phyloP scores from a whole-genome alignment of 192 early-diverging fungal species.

The Entophlyctis luteolus region DNA sequence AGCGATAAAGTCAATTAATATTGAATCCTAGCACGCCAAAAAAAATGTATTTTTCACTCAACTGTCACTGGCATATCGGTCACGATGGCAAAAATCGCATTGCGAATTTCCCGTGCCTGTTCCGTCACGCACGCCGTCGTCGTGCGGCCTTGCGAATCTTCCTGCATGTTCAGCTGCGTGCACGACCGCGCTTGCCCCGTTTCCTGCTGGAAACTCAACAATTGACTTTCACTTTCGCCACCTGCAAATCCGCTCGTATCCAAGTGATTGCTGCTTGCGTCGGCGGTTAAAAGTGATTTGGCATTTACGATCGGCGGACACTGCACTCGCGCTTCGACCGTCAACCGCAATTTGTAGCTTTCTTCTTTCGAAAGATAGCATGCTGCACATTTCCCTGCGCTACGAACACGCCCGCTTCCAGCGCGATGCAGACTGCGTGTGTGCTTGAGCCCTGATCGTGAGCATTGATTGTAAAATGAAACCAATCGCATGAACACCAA shows the following conservation, averaged over 20 bases:
- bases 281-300: neutral
- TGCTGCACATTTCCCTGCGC: constrained; percentile 24
- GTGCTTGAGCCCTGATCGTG: neutral
- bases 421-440: constrained; percentile 16
- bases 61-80: constrained; percentile 22
- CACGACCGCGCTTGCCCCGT: neutral
- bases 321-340: constrained; percentile 23
- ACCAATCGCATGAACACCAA: neutral
- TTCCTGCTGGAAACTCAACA: neutral
- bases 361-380: constrained; percentile 28
- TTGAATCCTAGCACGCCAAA: too few species aligned
- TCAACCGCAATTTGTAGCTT: constrained; percentile 25
- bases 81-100: constrained; percentile 26
- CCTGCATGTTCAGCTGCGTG: neutral
- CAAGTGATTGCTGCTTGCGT: neutral
- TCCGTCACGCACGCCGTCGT: constrained; percentile 16
- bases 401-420: constrained; percentile 18
- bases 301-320: neutral
- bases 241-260: too few species aligned
- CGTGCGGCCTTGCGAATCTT: neutral
- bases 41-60: too few species aligned
- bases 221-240: neutral
- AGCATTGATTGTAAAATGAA: neutral
- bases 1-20: too few species aligned
- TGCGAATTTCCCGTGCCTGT: constrained; percentile 24